Evolutionary conservation across 106 monocot species (phyloP).

Genomic region (Alisma plantagoaquatica): DNA sequence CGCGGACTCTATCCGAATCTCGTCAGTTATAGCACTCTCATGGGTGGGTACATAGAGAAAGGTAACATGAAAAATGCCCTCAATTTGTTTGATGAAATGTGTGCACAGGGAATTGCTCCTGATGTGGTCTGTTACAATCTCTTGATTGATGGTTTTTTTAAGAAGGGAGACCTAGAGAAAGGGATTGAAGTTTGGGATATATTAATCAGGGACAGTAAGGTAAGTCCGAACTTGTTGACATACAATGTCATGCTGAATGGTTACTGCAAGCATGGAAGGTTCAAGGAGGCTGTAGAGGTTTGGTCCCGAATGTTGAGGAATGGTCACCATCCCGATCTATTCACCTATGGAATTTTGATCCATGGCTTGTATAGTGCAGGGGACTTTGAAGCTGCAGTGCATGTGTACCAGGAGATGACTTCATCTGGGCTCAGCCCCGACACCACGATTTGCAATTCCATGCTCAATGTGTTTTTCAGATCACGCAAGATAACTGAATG

Average conservation of each 20-base stretch:
- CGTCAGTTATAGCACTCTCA: slow-evolving; percentile 20
- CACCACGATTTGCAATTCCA: slow-evolving; percentile 47
- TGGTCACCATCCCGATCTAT: slow-evolving; percentile 39
- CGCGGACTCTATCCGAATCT: slow-evolving; percentile 7
- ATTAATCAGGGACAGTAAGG: slow-evolving; percentile 33
- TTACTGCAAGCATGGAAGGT: slow-evolving; percentile 52
- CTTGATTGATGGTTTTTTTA: slow-evolving; percentile 69
- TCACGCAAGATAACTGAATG: slow-evolving; percentile 37
- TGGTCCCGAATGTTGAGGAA: slow-evolving; percentile 49
- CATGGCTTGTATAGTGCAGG: slow-evolving; percentile 57
- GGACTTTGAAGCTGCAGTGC: slow-evolving; percentile 42
- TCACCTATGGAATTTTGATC: slow-evolving; percentile 65
- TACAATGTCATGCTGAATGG: slow-evolving; percentile 80
- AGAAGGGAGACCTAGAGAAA: slow-evolving; percentile 38
- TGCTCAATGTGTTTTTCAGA: slow-evolving; percentile 54
- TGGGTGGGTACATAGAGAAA: not conserved
- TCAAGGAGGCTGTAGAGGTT: slow-evolving; percentile 36
- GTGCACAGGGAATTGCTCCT: slow-evolving; percentile 22
- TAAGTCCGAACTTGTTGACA: slow-evolving; percentile 49
- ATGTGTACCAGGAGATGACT: slow-evolving; percentile 51
- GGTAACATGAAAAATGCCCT: slow-evolving; percentile 21
- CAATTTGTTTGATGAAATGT: slow-evolving; percentile 83
- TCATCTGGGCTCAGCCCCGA: slow-evolving; percentile 50
- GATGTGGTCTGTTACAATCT: slow-evolving; percentile 82
- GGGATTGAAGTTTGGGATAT: slow-evolving; percentile 52